These are phyloP conservation scores for Solanum sparsipilum DNA, from an alignment of 257 asterid genomes.

Conservation along the genomic window DNA sequence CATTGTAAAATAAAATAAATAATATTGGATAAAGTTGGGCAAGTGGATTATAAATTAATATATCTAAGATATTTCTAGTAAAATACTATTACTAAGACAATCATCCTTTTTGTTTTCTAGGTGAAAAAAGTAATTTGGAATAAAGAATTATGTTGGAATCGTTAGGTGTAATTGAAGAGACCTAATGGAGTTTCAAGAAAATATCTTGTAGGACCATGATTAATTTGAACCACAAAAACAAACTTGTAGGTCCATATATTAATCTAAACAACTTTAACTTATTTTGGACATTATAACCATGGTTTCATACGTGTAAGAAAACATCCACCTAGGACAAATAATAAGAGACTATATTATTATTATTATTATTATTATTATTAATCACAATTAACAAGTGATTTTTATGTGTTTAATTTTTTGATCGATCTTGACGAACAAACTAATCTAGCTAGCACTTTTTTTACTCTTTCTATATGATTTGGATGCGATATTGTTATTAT, in stretches of 20 bases:
- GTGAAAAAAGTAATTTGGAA: not conserved
- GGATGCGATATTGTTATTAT: too few relatives aligned
- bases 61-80: not conserved
- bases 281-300: not conserved
- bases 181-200: not conserved
- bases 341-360: not conserved
- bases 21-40: not conserved
- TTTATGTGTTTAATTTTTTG: too few relatives aligned
- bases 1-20: not conserved
- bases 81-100: not conserved
- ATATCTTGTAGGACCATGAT: constrained; percentile 29
- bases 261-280: not conserved
- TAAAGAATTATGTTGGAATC: not conserved
- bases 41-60: not conserved
- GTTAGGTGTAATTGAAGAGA: constrained; percentile 4
- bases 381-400: too few relatives aligned
- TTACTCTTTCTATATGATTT: too few relatives aligned
- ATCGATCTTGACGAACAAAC: not conserved
- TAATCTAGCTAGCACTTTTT: not conserved
- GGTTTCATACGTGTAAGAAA: not conserved
- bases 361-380: too few relatives aligned
- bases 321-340: not conserved
- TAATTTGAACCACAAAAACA: constrained; percentile 22
- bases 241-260: not conserved
- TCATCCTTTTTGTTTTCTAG: not conserved